Conservation (phyloP, 164 flowering plant genomes). For the Dillenia suffruticosa region DNA sequence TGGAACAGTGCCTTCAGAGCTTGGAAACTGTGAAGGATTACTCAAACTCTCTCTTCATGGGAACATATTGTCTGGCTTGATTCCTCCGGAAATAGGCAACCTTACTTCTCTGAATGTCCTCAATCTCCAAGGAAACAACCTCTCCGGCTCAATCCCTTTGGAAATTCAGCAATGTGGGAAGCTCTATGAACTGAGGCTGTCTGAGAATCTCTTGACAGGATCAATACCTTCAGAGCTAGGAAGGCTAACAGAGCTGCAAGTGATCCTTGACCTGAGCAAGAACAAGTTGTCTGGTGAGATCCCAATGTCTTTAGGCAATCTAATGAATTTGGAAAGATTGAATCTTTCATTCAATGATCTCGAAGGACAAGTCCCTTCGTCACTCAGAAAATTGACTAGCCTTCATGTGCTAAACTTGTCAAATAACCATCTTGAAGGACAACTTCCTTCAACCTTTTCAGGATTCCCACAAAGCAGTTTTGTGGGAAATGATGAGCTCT, state of each 20-base stretch:
- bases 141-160: slow-evolving; percentile 73
- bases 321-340: slow-evolving; percentile 67
- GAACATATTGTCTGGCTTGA: slow-evolving; percentile 64
- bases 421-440: slow-evolving; percentile 63
- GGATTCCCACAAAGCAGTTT: slow-evolving; percentile 62
- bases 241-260: slow-evolving; percentile 67
- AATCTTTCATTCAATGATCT: slow-evolving; percentile 78
- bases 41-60: slow-evolving; percentile 64
- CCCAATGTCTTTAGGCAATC: slow-evolving; percentile 69
- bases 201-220: slow-evolving; percentile 62
- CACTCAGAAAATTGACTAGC: slow-evolving; percentile 72
- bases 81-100: slow-evolving; percentile 73
- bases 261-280: slow-evolving; percentile 63
- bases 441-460: slow-evolving; percentile 56
- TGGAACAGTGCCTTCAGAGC: slow-evolving; percentile 57
- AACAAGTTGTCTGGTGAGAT: slow-evolving; percentile 64
- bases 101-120: slow-evolving; percentile 72
- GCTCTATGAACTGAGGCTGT: slow-evolving; percentile 71
- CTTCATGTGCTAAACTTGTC: slow-evolving; percentile 73
- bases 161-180: slow-evolving; percentile 63
- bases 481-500: slow-evolving; percentile 56
- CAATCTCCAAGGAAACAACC: slow-evolving; percentile 57
- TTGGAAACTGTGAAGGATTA: slow-evolving; percentile 62
- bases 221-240: slow-evolving; percentile 69
- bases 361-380: slow-evolving; percentile 55